Evolutionary conservation across 768 basidiomycete genomes (phyloP), one percentile per base, ranked within the genome.

Genomic region (Rhodosporidiobolus odoratus): DNA sequence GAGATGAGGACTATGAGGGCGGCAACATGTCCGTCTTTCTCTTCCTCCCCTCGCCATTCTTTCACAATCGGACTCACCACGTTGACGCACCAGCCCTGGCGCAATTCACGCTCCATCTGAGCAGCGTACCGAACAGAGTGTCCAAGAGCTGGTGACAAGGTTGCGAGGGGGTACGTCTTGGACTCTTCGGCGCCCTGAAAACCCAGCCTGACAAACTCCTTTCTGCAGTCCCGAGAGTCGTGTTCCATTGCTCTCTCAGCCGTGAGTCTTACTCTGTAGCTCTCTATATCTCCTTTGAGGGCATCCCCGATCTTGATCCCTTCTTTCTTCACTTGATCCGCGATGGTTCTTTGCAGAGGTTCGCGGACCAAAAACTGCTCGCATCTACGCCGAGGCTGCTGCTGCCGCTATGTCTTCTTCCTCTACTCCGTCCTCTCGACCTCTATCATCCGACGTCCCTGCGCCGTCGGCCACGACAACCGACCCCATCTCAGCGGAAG

Each of bases 211-310:
- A 30, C 53, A 23, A 27, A 38, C 43, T 25, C 17, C 10, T 41
- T 7, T 45, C 13, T 5, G 4, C 32, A 58, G 72, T 70, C 7
- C 72, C 68, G 12, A 48, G 32, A 12, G 72, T 74, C 47, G 58
- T 74, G 47, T 74, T 74, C 58, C 72, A 74, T 48, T 74, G 72
- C 62, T 45, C 65, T 1, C 45, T 74, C 6, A 53, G 47, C 41
- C 72, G 71, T 72, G 17, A 53, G 70, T 54, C 7, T 5, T 12
- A 23, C 13, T 19, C 0, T n/a, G n/a, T n/a, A n/a, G n/a, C n/a
- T n/a, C n/a, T n/a, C n/a, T n/a, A n/a, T n/a, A n/a, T n/a, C n/a
- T 38, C 25, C 27, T 35, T 56, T 35, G 15, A 5, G 32, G 7
- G 32, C 54, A 15, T 48, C 34, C 1, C 58, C 3, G 48, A 0